phyloP scores from a whole-genome alignment of 805 yeast species.

The Pichia thaimueangensis region DNA sequence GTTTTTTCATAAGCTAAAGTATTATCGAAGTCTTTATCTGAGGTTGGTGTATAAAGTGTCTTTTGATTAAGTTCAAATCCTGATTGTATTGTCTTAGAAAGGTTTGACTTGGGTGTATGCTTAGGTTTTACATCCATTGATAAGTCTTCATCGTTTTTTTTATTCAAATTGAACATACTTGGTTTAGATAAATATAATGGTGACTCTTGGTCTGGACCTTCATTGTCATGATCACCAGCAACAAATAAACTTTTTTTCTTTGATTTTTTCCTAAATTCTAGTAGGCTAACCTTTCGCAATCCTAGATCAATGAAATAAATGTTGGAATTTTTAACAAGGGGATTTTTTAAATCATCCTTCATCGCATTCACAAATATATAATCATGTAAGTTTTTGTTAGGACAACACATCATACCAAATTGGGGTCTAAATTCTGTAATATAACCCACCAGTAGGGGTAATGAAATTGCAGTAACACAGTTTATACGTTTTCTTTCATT shows the following conservation, averaged over 20 bases:
- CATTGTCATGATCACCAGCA: no score
- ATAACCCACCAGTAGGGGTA: slow-evolving; percentile 32
- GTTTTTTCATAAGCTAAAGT: slow-evolving; percentile 3
- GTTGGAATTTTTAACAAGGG: slow-evolving; percentile 2
- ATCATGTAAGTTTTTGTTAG: slow-evolving; percentile 37
- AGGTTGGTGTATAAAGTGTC: slow-evolving; percentile 9
- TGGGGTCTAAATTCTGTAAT: slow-evolving; percentile 48
- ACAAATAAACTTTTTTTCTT: not conserved
- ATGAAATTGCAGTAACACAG: slow-evolving; percentile 7
- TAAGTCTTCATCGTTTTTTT: not conserved
- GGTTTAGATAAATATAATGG: not conserved
- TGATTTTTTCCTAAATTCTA: slow-evolving; percentile 13
- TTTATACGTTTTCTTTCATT: not conserved
- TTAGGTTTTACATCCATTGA: not conserved
- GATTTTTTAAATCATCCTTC: slow-evolving; percentile 35
- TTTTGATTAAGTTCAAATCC: slow-evolving; percentile 8
- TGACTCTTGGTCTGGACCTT: not conserved
- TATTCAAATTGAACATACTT: not conserved
- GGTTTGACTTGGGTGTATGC: slow-evolving; percentile 1
- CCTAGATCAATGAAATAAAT: slow-evolving; percentile 23
- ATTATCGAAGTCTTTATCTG: not conserved
- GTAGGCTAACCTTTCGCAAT: slow-evolving; percentile 22
- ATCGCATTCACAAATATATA: slow-evolving; percentile 37
- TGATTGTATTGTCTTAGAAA: slow-evolving; percentile 4
- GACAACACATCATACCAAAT: slow-evolving; percentile 45